Evolutionary conservation across 2,329 filamentous ascomycete genomes (phyloP).

Genomic region (Fusarium cyanostomum): DNA sequence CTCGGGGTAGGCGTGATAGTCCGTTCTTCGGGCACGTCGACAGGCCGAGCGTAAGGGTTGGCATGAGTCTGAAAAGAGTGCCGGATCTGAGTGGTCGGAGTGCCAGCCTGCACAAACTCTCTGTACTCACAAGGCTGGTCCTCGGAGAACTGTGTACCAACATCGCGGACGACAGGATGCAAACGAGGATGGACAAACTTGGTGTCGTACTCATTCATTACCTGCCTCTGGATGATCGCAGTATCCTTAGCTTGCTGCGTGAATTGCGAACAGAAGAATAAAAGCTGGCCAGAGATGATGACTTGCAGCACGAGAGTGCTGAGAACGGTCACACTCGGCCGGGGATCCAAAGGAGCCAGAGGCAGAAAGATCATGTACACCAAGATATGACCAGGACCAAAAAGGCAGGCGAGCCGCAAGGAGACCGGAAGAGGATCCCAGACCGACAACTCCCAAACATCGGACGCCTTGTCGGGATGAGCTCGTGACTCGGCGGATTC

Average conservation of each 20-base stretch:
- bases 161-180: constrained; percentile 80
- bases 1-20: constrained; percentile 48
- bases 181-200: constrained; percentile 93
- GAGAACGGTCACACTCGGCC: constrained; percentile 86
- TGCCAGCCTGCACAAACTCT: constrained; percentile 60
- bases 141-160: constrained; percentile 78
- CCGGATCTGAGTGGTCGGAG: constrained; percentile 71
- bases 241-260: constrained; percentile 87
- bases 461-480: constrained; percentile 80
- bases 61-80: constrained; percentile 83
- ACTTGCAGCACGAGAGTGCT: constrained; percentile 80
- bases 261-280: constrained; percentile 77
- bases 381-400: constrained; percentile 92
- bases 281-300: constrained; percentile 80
- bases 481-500: constrained; percentile 83
- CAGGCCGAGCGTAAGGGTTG: constrained; percentile 76
- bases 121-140: constrained; percentile 54
- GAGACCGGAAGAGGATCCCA: constrained; percentile 94
- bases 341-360: constrained; percentile 75
- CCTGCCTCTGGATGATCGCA: constrained; percentile 86
- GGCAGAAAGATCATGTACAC: constrained; percentile 91
- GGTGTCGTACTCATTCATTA: constrained; percentile 93
- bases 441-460: constrained; percentile 94
- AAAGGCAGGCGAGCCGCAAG: constrained; percentile 84
- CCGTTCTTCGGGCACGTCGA: constrained; percentile 58